Conservation (phyloP, 1,284 basidiomycete genomes). For the Ceratobasidium sp. region DNA sequence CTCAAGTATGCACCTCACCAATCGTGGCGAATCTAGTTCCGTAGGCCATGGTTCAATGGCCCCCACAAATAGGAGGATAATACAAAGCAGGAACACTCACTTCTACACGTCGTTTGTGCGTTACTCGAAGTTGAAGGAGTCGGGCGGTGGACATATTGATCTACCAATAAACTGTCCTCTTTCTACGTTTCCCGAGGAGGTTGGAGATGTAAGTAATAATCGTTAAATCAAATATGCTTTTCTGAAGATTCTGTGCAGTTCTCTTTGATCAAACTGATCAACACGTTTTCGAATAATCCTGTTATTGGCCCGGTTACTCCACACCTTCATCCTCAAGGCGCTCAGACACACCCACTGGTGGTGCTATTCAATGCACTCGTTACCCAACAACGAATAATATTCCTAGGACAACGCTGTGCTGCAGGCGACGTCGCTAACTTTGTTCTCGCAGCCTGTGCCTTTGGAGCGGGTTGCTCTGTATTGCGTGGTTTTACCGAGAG, state of each 20-base stretch:
- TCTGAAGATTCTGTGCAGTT: conserved; percentile 62
- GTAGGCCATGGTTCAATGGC: conserved; percentile 18
- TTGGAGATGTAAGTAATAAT: conserved; percentile 80
- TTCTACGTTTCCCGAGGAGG: conserved; percentile 88
- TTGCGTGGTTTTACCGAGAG: conserved; percentile 85
- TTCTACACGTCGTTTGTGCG: conserved; percentile 37
- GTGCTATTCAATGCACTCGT: conserved; percentile 94
- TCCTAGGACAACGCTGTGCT: conserved; percentile 86
- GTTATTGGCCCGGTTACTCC: conserved; percentile 84
- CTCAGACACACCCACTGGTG: conserved; percentile 90
- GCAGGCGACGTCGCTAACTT: conserved; percentile 87
- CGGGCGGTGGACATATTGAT: conserved; percentile 58
- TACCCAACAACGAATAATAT: conserved; percentile 92
- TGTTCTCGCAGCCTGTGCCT: conserved; percentile 91
- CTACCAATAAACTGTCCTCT: conserved; percentile 88
- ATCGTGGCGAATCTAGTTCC: conserved; percentile 19
- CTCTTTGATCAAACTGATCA: conserved; percentile 88
- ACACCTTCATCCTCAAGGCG: conserved; percentile 90
- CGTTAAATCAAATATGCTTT: neutral
- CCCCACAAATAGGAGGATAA: conserved; percentile 8
- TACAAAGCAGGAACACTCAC: conserved; percentile 30
- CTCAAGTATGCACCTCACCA: conserved; percentile 16
- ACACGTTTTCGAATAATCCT: conserved; percentile 70
- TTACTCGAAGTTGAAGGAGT: conserved; percentile 24
- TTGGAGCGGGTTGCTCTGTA: conserved; percentile 86